Percentiles rank a stretch among this genome's conserved stretches.
Conservation (phyloP, 2,329 filamentous ascomycete species). For the Paracoccidioides brasiliensis region DNA sequence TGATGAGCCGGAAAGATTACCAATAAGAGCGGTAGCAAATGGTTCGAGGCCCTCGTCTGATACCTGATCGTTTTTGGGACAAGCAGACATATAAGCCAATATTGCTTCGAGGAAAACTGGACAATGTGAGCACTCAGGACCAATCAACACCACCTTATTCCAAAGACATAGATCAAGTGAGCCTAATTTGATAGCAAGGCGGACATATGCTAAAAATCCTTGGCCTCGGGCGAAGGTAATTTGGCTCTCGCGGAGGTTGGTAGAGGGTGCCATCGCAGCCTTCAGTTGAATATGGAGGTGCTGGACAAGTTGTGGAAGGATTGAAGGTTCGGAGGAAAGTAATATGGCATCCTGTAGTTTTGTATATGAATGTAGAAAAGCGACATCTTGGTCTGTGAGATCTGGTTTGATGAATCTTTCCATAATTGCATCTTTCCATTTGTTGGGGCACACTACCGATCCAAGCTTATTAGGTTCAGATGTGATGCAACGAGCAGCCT, state of each 20-base stretch:
- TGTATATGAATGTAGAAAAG: constrained; percentile 55
- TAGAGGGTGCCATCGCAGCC: constrained; percentile 49
- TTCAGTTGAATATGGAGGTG: constrained; percentile 53
- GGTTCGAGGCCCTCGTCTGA: constrained; percentile 45
- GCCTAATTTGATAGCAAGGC: constrained; percentile 48
- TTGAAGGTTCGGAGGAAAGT: constrained; percentile 47
- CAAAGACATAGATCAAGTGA: constrained; percentile 49
- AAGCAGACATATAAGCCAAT: constrained; percentile 35
- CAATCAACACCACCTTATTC: constrained; percentile 51
- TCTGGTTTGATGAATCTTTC: constrained; percentile 46
- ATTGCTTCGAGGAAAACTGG: constrained; percentile 54
- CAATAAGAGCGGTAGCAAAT: constrained; percentile 52
- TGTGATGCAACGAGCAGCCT: constrained; percentile 38
- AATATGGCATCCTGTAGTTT: constrained; percentile 48
- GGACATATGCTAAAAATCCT: constrained; percentile 60
- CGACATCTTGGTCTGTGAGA: constrained; percentile 44
- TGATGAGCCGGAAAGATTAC: constrained; percentile 62
- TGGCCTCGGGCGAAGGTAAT: constrained; percentile 62
- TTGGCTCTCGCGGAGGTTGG: constrained; percentile 46
- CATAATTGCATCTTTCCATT: constrained; percentile 60
- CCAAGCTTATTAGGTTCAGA: constrained; percentile 29
- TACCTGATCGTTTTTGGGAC: constrained; percentile 20
- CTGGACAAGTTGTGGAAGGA: constrained; percentile 52
- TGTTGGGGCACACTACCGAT: constrained; percentile 27
- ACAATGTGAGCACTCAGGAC: constrained; percentile 52